These are phyloP conservation scores for Hyaloscypha finlandica DNA, from an alignment of 495 filamentous ascomycete species.

Conservation along the genomic window DNA sequence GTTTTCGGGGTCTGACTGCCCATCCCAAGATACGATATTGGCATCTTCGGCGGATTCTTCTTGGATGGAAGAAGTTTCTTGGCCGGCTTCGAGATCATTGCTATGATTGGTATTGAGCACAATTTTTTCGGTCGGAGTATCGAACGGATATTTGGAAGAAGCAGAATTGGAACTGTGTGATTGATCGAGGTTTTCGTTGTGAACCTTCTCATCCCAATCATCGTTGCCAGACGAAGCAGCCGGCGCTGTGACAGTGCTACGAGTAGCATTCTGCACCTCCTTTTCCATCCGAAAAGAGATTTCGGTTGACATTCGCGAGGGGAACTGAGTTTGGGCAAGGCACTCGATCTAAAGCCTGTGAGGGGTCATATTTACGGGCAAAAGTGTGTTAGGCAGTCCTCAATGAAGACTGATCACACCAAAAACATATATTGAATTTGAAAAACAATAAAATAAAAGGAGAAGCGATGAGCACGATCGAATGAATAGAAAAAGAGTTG, in stretches of 20 bases:
- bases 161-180: neutral
- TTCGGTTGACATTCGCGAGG: neutral
- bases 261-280: neutral
- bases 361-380: neutral
- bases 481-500: neutral
- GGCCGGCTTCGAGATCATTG: neutral
- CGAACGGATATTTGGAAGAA: neutral
- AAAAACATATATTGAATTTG: neutral
- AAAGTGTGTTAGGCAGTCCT: neutral
- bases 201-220: neutral
- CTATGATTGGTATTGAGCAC: neutral
- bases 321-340: neutral
- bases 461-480: neutral
- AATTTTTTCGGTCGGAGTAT: neutral
- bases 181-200: neutral
- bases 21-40: constrained; percentile 61
- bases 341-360: neutral
- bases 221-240: neutral
- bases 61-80: constrained; percentile 1
- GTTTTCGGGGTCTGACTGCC: constrained; percentile 40
- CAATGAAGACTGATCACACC: neutral
- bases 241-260: neutral
- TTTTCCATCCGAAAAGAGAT: neutral
- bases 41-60: constrained; percentile 23
- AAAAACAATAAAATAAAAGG: neutral